These are phyloP conservation scores for Calophaca sinica DNA, from an alignment of 306 rosid species.

Conservation along the genomic window DNA sequence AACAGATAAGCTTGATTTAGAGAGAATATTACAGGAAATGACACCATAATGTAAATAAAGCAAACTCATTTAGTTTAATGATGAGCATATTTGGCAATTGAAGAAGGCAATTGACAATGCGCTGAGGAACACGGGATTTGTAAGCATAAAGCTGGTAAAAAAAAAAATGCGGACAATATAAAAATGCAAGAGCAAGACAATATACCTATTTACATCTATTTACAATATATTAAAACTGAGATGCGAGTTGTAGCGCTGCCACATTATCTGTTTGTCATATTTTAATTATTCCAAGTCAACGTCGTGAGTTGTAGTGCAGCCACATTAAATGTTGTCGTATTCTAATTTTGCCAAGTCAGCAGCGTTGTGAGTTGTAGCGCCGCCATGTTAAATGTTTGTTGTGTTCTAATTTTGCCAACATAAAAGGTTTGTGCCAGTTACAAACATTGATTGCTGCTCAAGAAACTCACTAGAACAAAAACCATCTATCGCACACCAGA, in stretches of 20 bases:
- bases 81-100: slow-evolving; percentile 7
- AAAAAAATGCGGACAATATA: background rate
- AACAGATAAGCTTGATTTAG: slow-evolving; percentile 42
- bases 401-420: background rate
- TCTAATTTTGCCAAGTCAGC: background rate
- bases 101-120: slow-evolving; percentile 39
- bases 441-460: background rate
- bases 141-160: slow-evolving; percentile 13
- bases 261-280: background rate
- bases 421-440: background rate
- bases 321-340: background rate
- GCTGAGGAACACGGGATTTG: background rate
- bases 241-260: background rate
- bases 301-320: background rate
- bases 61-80: slow-evolving; percentile 32
- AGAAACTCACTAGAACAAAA: background rate
- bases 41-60: slow-evolving; percentile 28
- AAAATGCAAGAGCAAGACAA: background rate
- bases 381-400: background rate
- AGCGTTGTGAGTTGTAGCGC: background rate
- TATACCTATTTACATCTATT: background rate
- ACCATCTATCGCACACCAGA: background rate
- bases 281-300: background rate
- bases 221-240: background rate
- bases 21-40: slow-evolving; percentile 34